phyloP scores from a whole-genome alignment of 2,329 filamentous ascomycete species.

The Xenosphaeropsis pyriputrescens region DNA sequence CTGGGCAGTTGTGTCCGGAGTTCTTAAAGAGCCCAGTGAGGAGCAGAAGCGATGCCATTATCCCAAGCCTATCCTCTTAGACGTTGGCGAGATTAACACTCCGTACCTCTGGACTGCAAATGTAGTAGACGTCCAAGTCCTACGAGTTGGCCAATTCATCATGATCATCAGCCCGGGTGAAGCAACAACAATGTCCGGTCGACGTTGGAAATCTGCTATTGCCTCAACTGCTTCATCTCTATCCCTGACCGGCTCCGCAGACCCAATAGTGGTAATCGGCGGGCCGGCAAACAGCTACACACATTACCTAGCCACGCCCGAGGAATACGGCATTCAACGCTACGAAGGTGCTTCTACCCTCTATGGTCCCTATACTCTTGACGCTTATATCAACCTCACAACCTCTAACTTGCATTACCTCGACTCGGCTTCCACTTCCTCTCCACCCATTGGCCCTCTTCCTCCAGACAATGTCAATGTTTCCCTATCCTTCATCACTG shows the following conservation, averaged over 20 bases:
- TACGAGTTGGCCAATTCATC: conserved; percentile 73
- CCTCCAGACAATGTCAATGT: conserved; percentile 67
- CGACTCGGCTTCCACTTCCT: conserved; percentile 26
- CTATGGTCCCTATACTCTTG: conserved; percentile 68
- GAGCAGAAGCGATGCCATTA: conserved; percentile 64
- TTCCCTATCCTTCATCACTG: conserved; percentile 69
- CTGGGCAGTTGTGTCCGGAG: conserved; percentile 61
- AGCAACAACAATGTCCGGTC: conserved; percentile 82
- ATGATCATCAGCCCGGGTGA: conserved; percentile 79
- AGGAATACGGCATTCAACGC: conserved; percentile 73
- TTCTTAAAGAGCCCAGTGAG: conserved; percentile 55
- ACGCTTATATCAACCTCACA: conserved; percentile 79
- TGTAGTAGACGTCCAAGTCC: conserved; percentile 73
- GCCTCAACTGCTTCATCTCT: conserved; percentile 26
- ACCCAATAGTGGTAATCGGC: conserved; percentile 66
- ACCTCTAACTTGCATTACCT: conserved; percentile 58
- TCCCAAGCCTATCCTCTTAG: conserved; percentile 73
- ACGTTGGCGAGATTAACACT: conserved; percentile 64
- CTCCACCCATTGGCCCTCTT: conserved; percentile 37
- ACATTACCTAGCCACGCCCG: conserved; percentile 59
- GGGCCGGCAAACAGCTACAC: conserved; percentile 86
- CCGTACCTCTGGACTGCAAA: conserved; percentile 89
- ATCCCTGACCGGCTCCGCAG: conserved; percentile 21
- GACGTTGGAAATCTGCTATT: conserved; percentile 69
- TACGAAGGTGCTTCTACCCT: conserved; percentile 94